Conservation (phyloP, 108 stramenopile species). For the Conticribra weissflogii region DNA sequence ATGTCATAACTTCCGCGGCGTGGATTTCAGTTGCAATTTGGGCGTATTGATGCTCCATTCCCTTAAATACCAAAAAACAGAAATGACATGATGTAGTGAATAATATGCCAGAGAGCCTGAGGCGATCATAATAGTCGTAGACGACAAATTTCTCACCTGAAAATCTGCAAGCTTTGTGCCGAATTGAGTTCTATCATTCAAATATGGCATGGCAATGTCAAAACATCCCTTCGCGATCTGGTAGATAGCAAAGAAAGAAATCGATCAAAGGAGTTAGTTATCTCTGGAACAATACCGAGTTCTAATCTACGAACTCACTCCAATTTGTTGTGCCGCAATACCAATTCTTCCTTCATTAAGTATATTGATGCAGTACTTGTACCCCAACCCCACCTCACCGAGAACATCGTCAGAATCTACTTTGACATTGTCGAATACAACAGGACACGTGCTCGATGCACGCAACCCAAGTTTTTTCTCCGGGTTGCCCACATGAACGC, state of each 20-base stretch:
- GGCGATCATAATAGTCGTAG: neutral
- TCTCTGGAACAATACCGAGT: too few species aligned
- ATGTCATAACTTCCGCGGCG: slow-evolving; percentile 90
- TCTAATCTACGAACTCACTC: slow-evolving; percentile 32
- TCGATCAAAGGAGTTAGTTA: too few species aligned
- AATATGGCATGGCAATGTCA: slow-evolving; percentile 89
- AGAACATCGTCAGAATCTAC: slow-evolving; percentile 77
- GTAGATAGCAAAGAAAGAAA: too few species aligned
- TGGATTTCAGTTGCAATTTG: slow-evolving; percentile 93
- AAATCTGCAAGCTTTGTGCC: slow-evolving; percentile 87
- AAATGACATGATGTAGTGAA: too few species aligned
- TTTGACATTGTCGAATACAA: slow-evolving; percentile 87
- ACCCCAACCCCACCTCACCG: slow-evolving; percentile 91
- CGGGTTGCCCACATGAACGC: slow-evolving; percentile 81
- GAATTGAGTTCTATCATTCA: slow-evolving; percentile 92
- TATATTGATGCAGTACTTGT: slow-evolving; percentile 96
- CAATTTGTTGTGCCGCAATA: slow-evolving; percentile 91
- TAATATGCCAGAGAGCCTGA: too few species aligned
- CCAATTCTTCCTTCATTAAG: slow-evolving; percentile 98
- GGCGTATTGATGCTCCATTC: slow-evolving; percentile 96
- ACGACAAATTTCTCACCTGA: slow-evolving; percentile 46
- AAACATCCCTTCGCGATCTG: slow-evolving; percentile 92
- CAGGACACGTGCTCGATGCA: slow-evolving; percentile 91
- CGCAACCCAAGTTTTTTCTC: slow-evolving; percentile 93
- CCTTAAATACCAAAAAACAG: too few species aligned